Conservation (phyloP, 306 rosid genomes). For the Glycine soja region DNA sequence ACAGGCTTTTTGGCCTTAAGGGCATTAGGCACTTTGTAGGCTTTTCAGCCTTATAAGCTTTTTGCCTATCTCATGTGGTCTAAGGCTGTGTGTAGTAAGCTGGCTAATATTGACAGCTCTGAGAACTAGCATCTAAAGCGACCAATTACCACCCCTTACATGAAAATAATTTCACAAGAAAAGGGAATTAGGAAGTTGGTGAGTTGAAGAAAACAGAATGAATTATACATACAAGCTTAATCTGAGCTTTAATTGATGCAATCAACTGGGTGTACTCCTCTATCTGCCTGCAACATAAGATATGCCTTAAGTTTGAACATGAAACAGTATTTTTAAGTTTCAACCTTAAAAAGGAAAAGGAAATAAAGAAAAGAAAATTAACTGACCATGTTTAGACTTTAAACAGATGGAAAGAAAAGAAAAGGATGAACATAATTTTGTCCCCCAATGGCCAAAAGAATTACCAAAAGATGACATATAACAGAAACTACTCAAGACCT, state of each 20-base stretch:
- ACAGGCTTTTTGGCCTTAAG: neutral
- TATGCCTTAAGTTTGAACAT: constrained; percentile 33
- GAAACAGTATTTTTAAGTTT: constrained; percentile 15
- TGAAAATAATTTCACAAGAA: constrained; percentile 12
- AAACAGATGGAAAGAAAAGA: constrained; percentile 12
- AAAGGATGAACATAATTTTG: constrained; percentile 3
- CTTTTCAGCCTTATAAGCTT: neutral
- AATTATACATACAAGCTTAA: constrained; percentile 74
- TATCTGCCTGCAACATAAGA: constrained; percentile 68
- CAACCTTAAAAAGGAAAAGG: constrained; percentile 8
- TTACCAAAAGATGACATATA: constrained; percentile 2
- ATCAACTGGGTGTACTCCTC: constrained; percentile 78
- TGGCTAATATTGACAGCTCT: neutral
- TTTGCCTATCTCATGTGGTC: neutral
- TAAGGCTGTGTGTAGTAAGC: neutral
- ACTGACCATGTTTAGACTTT: neutral
- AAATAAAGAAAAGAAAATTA: constrained; percentile 29
- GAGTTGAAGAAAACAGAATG: constrained; percentile 9
- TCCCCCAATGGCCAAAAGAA: constrained; percentile 13
- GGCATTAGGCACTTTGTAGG: neutral
- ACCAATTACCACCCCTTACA: constrained; percentile 32
- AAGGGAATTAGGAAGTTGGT: neutral
- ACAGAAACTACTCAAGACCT: constrained; percentile 11
- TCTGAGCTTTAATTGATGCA: constrained; percentile 92
- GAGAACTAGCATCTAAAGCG: constrained; percentile 10